Conservation (phyloP, 345 rosid species). For the Boechera divaricarpa region DNA sequence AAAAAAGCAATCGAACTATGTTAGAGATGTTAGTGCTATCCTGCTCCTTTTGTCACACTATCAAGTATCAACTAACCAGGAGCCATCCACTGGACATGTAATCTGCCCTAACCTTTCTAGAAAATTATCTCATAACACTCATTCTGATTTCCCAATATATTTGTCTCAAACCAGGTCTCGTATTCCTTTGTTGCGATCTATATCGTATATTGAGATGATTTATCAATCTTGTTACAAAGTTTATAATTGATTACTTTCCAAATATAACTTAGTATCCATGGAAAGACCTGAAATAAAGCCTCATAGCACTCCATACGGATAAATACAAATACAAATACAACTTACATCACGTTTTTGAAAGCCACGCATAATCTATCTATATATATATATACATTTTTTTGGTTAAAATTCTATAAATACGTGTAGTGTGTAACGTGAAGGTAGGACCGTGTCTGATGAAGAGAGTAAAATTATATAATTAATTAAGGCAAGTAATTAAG, state of each 20-base stretch:
- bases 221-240: neutral
- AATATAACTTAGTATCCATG: neutral
- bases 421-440: conserved; percentile 26
- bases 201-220: too few species aligned
- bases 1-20: too few species aligned
- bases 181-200: neutral
- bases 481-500: conserved; percentile 7
- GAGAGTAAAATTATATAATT: neutral
- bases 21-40: too few species aligned
- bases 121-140: neutral
- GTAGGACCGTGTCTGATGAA: conserved; percentile 58
- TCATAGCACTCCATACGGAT: neutral
- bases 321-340: neutral
- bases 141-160: neutral
- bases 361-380: conserved; percentile 10
- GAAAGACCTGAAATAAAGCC: neutral
- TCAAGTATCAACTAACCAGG: too few species aligned
- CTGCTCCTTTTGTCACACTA: too few species aligned
- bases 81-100: too few species aligned
- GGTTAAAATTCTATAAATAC: neutral
- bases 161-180: neutral
- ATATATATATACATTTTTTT: neutral
- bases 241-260: neutral
- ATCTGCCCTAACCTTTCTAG: too few species aligned
- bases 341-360: conserved; percentile 4